These are phyloP conservation scores for Rosa rugosa DNA, from an alignment of 306 rosid species.

Conservation along the genomic window DNA sequence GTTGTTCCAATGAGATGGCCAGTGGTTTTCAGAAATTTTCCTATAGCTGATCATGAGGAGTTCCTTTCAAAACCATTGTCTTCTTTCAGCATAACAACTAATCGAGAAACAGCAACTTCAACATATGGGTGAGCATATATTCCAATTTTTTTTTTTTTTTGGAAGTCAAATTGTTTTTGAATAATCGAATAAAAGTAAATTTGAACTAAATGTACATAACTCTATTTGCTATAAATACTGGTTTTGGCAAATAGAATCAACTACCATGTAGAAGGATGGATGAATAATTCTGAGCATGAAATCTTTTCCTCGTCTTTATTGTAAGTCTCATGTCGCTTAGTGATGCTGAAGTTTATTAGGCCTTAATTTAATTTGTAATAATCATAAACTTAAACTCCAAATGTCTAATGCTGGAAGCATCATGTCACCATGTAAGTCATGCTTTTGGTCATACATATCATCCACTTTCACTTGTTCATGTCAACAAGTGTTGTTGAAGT, in stretches of 20 bases:
- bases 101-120: slow-evolving; percentile 9
- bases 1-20: slow-evolving; percentile 45
- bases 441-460: not conserved
- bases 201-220: no score
- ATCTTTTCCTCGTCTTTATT: not conserved
- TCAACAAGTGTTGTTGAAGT: not conserved
- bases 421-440: not conserved
- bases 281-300: not conserved
- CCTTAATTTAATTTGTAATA: not conserved
- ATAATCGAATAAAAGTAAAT: not conserved
- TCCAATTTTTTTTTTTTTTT: not conserved
- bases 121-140: slow-evolving; percentile 21
- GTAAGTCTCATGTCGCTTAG: not conserved
- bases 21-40: not conserved
- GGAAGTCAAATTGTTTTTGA: not conserved
- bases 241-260: not conserved
- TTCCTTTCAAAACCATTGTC: slow-evolving; percentile 20
- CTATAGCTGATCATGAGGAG: not conserved
- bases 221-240: not conserved
- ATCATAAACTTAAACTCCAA: not conserved
- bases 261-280: not conserved
- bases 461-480: not conserved
- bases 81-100: slow-evolving; percentile 21
- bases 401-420: not conserved
- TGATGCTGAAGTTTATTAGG: not conserved